Conservation (phyloP, 305 asterid species). For the Stenogyne calaminthoides region DNA sequence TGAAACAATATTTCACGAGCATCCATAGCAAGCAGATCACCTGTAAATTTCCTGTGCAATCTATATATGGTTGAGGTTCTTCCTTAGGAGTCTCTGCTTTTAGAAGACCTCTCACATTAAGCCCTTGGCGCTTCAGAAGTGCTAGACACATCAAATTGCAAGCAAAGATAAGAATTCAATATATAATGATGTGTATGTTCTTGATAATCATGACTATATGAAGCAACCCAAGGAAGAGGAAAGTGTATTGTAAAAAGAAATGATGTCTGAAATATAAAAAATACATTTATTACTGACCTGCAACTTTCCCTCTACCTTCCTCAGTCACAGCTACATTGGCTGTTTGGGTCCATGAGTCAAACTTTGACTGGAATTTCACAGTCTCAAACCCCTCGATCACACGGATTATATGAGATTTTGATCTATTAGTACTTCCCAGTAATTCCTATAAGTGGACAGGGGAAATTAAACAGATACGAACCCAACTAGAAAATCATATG, state of each 20-base stretch:
- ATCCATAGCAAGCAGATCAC: slow-evolving; percentile 43
- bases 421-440: slow-evolving; percentile 43
- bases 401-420: slow-evolving; percentile 47
- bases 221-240: neutral
- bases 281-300: slow-evolving; percentile 53
- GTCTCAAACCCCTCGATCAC: slow-evolving; percentile 91
- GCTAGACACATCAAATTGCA: slow-evolving; percentile 54
- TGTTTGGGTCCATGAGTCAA: slow-evolving; percentile 74
- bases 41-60: slow-evolving; percentile 97
- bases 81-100: slow-evolving; percentile 94
- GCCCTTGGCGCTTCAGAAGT: slow-evolving; percentile 95
- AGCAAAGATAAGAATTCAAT: slow-evolving; percentile 26
- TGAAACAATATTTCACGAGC: slow-evolving; percentile 5
- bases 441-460: slow-evolving; percentile 40
- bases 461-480: slow-evolving; percentile 18
- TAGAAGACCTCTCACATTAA: slow-evolving; percentile 91
- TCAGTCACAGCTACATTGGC: slow-evolving; percentile 60
- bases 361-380: slow-evolving; percentile 60
- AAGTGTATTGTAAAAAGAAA: neutral
- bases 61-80: slow-evolving; percentile 85
- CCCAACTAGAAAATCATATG: slow-evolving; percentile 4
- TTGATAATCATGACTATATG: neutral
- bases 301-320: slow-evolving; percentile 94
- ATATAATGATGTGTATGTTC: slow-evolving; percentile 2
- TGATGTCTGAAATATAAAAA: slow-evolving; percentile 11